Evolutionary conservation across 208 protist species (phyloP).

Genomic region (Acanthamoeba quina): DNA sequence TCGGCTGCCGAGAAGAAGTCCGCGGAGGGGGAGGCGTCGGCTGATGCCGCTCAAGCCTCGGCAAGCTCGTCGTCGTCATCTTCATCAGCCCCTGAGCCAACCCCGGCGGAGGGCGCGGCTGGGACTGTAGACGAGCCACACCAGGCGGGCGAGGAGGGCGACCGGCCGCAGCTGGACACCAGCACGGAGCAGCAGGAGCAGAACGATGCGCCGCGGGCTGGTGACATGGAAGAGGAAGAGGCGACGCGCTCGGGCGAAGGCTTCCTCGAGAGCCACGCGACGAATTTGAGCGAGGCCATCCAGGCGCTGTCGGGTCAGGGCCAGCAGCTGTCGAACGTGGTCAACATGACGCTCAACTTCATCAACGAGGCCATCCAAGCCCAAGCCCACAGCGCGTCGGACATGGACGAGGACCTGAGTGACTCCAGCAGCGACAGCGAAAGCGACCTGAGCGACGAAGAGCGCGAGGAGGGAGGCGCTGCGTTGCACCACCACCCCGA

Average conservation of each 20-base stretch:
- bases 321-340: not conserved
- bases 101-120: not conserved
- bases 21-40: not conserved
- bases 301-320: not conserved
- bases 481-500: not conserved
- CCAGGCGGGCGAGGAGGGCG: not conserved
- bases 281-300: not conserved
- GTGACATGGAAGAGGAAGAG: not conserved
- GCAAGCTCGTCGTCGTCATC: not conserved
- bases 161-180: not conserved
- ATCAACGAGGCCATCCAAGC: conserved; percentile 11
- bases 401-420: conserved; percentile 22
- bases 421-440: not conserved
- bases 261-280: not conserved
- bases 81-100: not conserved
- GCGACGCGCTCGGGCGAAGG: not conserved
- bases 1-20: not conserved
- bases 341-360: conserved; percentile 31
- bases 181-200: not conserved
- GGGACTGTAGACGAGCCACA: not conserved
- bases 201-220: not conserved
- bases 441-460: conserved; percentile 8
- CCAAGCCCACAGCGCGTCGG: not conserved
- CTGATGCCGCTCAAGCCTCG: not conserved
- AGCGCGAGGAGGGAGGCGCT: not conserved